Base-by-base conservation (phyloP, 768 basidiomycete species). In the Phanerochaete carnosa region DNA sequence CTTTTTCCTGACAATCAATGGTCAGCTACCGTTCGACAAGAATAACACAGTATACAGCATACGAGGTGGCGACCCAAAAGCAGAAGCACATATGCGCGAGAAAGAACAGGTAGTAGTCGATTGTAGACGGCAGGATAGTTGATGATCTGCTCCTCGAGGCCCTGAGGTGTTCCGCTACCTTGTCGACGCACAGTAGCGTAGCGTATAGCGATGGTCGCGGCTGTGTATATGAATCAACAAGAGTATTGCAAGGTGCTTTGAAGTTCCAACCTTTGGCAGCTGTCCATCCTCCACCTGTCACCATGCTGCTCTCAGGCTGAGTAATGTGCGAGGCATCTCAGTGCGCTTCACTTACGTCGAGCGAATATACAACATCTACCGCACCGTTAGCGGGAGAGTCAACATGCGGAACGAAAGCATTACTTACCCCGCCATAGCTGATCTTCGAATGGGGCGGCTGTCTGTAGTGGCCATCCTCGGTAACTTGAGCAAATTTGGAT, bases 301-400 rank as follows among this genome's bases (percentile, higher is more conserved):
- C 80, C 87, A 92, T 89, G 39, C 88, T 90, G 32, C 3, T 37
- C 58, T 25, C 6, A 35, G 6, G 6, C 13, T 35, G 58, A 50
- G 26, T 45, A 12, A 12, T 26, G 4, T 23, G 33, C 19, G 45
- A 37, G 55, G 13, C 7, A 15, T 23, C 33, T 19, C 9, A 43
- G 26, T 13, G 37, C 39, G 15, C 3, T 1, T 5, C 22, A 62
- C 80, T 65, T 67, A 89, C 88, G 74, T 76, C 28, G 89, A 81
- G 13, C 89, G 84, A 54, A 89, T 88, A 68, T 86, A 87, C 52
- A 90, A 69, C 89, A 91, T 90, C 88, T 89, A 65, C 25, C n/a
- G n/a, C n/a, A n/a, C n/a, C n/a, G n/a, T 6, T 8, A 33, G 6
- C 7, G 5, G 47, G 12, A 5, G 6, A 58, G 25, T 39, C 23